phyloP scores from a whole-genome alignment of 306 rosid genomes.

The Cucurbita maxima region DNA sequence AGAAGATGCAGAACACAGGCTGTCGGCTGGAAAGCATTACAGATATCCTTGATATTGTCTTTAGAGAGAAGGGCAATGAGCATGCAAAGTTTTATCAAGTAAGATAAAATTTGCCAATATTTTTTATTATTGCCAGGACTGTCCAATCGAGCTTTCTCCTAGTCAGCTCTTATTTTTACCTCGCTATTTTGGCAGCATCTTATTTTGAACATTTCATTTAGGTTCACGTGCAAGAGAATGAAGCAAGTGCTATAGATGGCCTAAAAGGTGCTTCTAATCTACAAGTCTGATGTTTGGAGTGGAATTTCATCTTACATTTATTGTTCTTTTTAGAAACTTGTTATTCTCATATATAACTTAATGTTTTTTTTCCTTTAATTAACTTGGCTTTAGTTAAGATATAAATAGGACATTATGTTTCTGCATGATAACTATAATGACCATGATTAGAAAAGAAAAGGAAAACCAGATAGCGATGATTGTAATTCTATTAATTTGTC shows the following conservation, averaged over 20 bases:
- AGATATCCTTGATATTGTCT: conserved; percentile 48
- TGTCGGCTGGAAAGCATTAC: conserved; percentile 61
- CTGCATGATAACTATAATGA: neutral
- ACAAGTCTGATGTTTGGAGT: conserved; percentile 8
- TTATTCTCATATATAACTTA: neutral
- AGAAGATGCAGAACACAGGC: conserved; percentile 32
- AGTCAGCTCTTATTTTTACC: neutral
- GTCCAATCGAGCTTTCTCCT: neutral
- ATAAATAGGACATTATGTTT: neutral
- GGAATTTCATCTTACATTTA: neutral
- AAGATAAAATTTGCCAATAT: conserved; percentile 16
- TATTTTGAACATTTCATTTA: conserved; percentile 22
- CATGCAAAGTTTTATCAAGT: conserved; percentile 74
- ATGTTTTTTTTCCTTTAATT: neutral
- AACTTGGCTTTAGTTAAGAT: neutral
- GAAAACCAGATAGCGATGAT: neutral
- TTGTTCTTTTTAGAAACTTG: neutral
- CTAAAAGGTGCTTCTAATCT: conserved; percentile 41
- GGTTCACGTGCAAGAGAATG: conserved; percentile 81
- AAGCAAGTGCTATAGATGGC: conserved; percentile 42
- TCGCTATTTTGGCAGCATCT: conserved; percentile 8
- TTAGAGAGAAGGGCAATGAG: conserved; percentile 38
- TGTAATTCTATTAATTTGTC: neutral
- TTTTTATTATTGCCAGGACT: neutral
- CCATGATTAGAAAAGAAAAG: neutral